Evolutionary conservation across 2,329 filamentous ascomycete species (phyloP), one percentile per base, ranked within the genome.

Genomic region (Xylariales sp.): DNA sequence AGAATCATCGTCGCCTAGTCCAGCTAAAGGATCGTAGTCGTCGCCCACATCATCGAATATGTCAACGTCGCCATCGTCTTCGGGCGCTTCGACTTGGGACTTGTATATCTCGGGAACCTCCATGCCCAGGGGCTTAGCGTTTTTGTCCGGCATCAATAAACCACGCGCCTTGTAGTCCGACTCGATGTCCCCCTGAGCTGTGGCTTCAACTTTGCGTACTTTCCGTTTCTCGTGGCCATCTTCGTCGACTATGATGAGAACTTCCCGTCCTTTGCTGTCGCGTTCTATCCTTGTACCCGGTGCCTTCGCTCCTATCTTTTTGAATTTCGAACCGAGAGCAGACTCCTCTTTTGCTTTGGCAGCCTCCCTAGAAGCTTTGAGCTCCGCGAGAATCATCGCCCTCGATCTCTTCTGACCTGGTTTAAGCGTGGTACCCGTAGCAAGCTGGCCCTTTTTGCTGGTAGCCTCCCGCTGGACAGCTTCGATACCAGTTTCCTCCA

Each of bases 21-120:
- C 81, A 3, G 78, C 81, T 29, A 85, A 58, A 2, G 81, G 81
- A 52, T 85, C 72, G 53, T 85, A 85, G 50, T 85, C 81, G 40
- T 80, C 78, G 4, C 74, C 81, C 1, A 68, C 78, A 37, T 75
- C 78, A 27, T 78, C 80, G 46, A 85, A 85, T 6, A 85, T 85
- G 48, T 83, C 69, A 17, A 78, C 57, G 37, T 84, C 70, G n/a
- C n/a, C n/a, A 40, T 76, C 67, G 25, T 77, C 67, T 15, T 77
- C 69, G 45, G 70, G 62, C 42, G 74, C 63, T 8, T 70, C 56
- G 6, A 61, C 59, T 24, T 68, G 66, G 30, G 69, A 60, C 40
- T 71, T 72, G 50, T 76, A 78, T 25, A 72, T 65, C 36, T 81
- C 76, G 2, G 81, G 78, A 6, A 83, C 74, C 40, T 82, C 77